Evolutionary conservation across 129 eudicot species (phyloP).

Genomic region (Chrysanthemum makinoi): DNA sequence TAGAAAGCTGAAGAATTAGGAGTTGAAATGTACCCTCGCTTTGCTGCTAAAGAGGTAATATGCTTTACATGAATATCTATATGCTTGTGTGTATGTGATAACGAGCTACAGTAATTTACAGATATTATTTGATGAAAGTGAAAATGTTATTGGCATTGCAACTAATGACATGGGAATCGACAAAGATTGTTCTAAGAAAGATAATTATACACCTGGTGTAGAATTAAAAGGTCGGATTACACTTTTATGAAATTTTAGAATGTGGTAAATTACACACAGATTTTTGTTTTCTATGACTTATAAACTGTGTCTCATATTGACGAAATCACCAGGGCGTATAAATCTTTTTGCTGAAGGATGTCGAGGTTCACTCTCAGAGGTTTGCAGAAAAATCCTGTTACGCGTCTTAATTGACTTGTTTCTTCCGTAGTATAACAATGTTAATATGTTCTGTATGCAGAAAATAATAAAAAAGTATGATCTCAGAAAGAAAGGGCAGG

Average conservation of each 20-base stretch:
- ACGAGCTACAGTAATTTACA: slow-evolving; percentile 22
- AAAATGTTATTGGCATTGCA: slow-evolving; percentile 87
- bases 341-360: slow-evolving; percentile 96
- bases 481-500: slow-evolving; percentile 78
- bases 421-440: slow-evolving; percentile 6
- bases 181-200: slow-evolving; percentile 75
- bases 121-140: slow-evolving; percentile 63
- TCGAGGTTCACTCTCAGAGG: slow-evolving; percentile 99
- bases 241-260: too few species aligned
- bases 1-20: slow-evolving; percentile 96
- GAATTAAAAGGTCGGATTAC: slow-evolving; percentile 70
- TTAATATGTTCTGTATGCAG: slow-evolving; percentile 34
- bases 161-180: slow-evolving; percentile 97
- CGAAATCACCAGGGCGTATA: slow-evolving; percentile 60
- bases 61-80: not conserved
- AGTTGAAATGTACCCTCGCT: slow-evolving; percentile 95
- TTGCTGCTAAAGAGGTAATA: slow-evolving; percentile 97
- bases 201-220: slow-evolving; percentile 84
- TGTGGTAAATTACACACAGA: too few species aligned
- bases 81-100: not conserved
- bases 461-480: slow-evolving; percentile 63
- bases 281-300: not conserved
- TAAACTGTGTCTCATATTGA: too few species aligned
- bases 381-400: slow-evolving; percentile 30
- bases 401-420: slow-evolving; percentile 6